A percentile compares a stretch with the other conserved stretches of the same genome.
These are phyloP conservation scores for Salmacisia buchloeana DNA, from an alignment of 1,284 basidiomycete species.

Conservation along the genomic window DNA sequence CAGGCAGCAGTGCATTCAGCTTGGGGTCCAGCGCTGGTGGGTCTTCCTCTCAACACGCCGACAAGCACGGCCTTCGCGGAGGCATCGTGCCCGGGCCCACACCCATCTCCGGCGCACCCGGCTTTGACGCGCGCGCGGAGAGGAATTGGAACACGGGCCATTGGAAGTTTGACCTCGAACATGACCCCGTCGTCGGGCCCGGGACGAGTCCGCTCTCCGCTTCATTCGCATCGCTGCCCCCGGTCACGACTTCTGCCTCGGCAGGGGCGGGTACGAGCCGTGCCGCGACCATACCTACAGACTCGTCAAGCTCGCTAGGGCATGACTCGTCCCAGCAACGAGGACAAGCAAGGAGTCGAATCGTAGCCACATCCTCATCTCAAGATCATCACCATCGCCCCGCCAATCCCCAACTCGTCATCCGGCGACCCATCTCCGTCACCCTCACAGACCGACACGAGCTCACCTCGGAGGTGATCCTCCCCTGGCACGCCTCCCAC, in stretches of 20 bases:
- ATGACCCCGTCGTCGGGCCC: too few relatives aligned
- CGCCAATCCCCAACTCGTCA: neutral
- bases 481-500: slow-evolving; percentile 34
- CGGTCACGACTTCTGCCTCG: too few relatives aligned
- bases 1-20: too few relatives aligned
- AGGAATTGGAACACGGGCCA: slow-evolving; percentile 43
- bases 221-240: too few relatives aligned
- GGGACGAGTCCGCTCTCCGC: too few relatives aligned
- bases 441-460: slow-evolving; percentile 30
- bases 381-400: neutral
- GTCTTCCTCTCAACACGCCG: too few relatives aligned
- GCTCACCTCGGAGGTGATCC: slow-evolving; percentile 35
- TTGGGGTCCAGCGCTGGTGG: too few relatives aligned
- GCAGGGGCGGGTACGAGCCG: too few relatives aligned
- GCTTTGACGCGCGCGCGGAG: slow-evolving; percentile 28
- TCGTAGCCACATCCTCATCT: neutral
- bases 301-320: too few relatives aligned
- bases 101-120: slow-evolving; percentile 41
- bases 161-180: slow-evolving; percentile 34
- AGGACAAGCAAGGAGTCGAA: neutral
- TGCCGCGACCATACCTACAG: too few relatives aligned
- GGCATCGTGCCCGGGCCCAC: neutral
- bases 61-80: too few relatives aligned
- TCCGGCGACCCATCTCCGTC: slow-evolving; percentile 27
- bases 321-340: too few relatives aligned